phyloP scores from a whole-genome alignment of 2,329 filamentous ascomycete species.

The Microthyrium microscopicum region DNA sequence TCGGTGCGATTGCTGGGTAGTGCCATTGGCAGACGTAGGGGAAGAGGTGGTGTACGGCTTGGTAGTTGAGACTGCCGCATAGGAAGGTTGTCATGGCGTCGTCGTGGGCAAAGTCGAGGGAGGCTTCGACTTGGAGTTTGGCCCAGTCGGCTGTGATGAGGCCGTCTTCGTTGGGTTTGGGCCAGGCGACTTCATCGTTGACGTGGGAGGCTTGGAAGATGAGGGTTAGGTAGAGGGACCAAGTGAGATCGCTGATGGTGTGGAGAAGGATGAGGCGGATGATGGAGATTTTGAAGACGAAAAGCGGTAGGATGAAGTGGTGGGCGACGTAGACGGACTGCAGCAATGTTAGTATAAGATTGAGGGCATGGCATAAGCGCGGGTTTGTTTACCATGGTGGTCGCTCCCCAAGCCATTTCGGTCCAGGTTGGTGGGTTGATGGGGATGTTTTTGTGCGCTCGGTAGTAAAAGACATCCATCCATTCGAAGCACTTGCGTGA shows the following conservation, averaged over 20 bases:
- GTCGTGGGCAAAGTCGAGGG: constrained; percentile 6
- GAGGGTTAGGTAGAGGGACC: constrained; percentile 7
- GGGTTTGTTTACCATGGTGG: constrained; percentile 1
- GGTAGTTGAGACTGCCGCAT: constrained; percentile 6
- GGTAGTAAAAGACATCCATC: constrained; percentile 5
- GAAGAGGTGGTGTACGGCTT: constrained; percentile 7
- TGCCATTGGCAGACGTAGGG: constrained; percentile 5
- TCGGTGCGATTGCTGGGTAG: constrained; percentile 6
- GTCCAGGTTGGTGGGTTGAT: constrained; percentile 5
- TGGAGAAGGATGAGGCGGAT: constrained; percentile 5
- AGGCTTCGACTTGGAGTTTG: constrained; percentile 5
- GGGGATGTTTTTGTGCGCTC: constrained; percentile 5
- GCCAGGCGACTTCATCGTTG: constrained; percentile 7
- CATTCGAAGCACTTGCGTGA: constrained; percentile 5
- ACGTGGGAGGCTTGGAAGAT: constrained; percentile 8
- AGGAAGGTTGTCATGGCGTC: constrained; percentile 5
- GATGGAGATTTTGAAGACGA: constrained; percentile 2
- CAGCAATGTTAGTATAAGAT: not conserved
- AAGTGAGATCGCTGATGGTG: constrained; percentile 5
- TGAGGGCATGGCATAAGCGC: not conserved
- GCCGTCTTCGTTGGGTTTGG: constrained; percentile 4
- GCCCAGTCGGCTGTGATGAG: constrained; percentile 6
- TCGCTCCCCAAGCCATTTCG: constrained; percentile 3
- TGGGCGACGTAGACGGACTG: constrained; percentile 6
- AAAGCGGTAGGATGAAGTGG: constrained; percentile 4